Evolutionary conservation across 352 stramenopile genomes (phyloP).

Genomic region (Albugo laibachii): DNA sequence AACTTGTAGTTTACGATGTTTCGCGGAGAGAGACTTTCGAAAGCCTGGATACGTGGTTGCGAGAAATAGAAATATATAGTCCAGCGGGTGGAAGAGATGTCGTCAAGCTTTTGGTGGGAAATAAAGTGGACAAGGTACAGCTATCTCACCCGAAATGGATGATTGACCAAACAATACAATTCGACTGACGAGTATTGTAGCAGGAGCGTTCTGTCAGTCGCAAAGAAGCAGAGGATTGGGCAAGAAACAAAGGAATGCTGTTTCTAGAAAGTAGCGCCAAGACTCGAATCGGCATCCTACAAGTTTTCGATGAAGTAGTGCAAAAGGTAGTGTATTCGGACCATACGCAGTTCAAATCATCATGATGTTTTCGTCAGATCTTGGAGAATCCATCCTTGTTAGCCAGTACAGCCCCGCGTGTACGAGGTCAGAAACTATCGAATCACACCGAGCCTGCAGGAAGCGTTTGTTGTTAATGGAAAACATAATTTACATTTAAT

Average conservation of each 20-base stretch:
- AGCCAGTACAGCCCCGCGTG: constrained; percentile 68
- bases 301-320: constrained; percentile 95
- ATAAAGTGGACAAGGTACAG: constrained; percentile 88
- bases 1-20: constrained; percentile 86
- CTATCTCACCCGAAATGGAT: not conserved
- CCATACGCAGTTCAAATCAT: not conserved
- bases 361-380: constrained; percentile 23
- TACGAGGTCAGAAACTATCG: constrained; percentile 33
- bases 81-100: constrained; percentile 87
- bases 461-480: constrained; percentile 5
- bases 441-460: constrained; percentile 31
- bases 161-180: not conserved
- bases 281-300: constrained; percentile 87
- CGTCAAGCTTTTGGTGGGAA: constrained; percentile 95
- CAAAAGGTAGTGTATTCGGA: constrained; percentile 61
- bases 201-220: constrained; percentile 85
- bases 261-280: constrained; percentile 96
- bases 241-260: constrained; percentile 91
- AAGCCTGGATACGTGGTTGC: constrained; percentile 94
- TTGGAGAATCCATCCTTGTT: constrained; percentile 79
- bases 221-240: constrained; percentile 91
- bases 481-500: not conserved
- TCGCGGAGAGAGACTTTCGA: constrained; percentile 93
- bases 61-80: constrained; percentile 95
- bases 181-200: constrained; percentile 4